Base-by-base conservation (phyloP, 345 rosid species). In the Gynandropsis gynandra region DNA sequence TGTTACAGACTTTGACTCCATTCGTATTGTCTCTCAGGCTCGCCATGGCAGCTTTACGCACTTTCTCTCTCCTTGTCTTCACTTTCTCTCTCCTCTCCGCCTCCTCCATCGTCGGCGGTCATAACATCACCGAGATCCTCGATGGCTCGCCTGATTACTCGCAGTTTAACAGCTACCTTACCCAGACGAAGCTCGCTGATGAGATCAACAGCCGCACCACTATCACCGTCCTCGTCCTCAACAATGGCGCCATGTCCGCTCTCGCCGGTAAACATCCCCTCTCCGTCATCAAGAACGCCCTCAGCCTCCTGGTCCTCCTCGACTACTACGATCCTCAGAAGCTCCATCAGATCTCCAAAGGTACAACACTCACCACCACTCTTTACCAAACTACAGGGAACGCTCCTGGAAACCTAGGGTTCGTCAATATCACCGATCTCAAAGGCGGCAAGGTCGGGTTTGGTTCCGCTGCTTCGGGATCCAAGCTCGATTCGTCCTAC, bases 381-480 rank as follows among this genome's bases (percentile, higher is more conserved):
- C 95, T 89, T 36, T 78, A 80, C 72, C 97, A 83, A 63, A 74
- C 97, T 16, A 89, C 85, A 55, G 93, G 97, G 2, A 74, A 74
- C 50, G 97, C 93, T 49, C 77, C 75, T 9, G 93, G 93, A 6
- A 74, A 72, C 43, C 47, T 68, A 32, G 93, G 93, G n/a, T 80
- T 89, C 52, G 76, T 89, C 52, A 82, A 89, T 62, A 84, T 87
- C 39, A 89, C 85, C 52, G 78, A 75, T 50, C 66, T 70, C 18
- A 60, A 59, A 18, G 80, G 87, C 8, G 95, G 93, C 4, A 77
- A 82, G 56, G 87, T 89, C 2, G 74, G 59, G 10, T 79, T 89
- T 62, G 87, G 89, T 36, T 66, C 97, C 10, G 80, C 80, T n/a
- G 80, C 70, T 36, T 66, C 79, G 0, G 95, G 87, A 32, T 76